Base-by-base conservation (phyloP, 257 asterid genomes). In the Solanum pimpinellifolium region DNA sequence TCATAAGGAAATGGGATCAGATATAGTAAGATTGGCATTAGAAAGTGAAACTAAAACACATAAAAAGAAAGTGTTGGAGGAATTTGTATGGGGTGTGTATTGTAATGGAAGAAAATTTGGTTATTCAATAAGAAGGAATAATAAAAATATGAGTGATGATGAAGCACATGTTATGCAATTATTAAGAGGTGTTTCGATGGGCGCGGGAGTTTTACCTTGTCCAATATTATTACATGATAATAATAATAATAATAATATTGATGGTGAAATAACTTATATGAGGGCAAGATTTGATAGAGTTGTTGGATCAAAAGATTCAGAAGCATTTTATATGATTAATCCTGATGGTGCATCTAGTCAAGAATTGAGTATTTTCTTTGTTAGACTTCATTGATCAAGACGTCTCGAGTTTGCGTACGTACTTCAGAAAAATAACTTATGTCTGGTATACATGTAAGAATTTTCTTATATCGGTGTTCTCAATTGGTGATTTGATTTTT, bases 151-250 rank as follows among this genome's bases (percentile, higher is more conserved):
- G 98, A 93, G 78, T 5, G 98, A 95, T 1, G 99, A 97, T 62
- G 99, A 97, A 46, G 81, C 81, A 11, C 98, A 94, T 77, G 98
- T 97, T 1, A 93, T 95, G 94, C 88, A 91, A 90, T 91, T 94
- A 15, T 89, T 97, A 21, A 89, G 97, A 86, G 99, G 99, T 1
- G 98, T 96, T 12, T 96, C 99, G 11, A 95, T 94, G 97, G 98
- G 98, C 62, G 98, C 97, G 14, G 99, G 99, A 0, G 99, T 97
- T 23, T 90, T 97, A 83, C 98, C 99, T 20, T 83, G 92, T 56
- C 90, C 92, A 9, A 10, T 52, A 69, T 4, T 15, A 69, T 12
- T 7, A 18, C 18, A 73, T 73, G 47, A 37, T 35, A 68, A 46
- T 11, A 74, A 10, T 37, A 73, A 13, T 14, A 20, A 13, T 14